These are phyloP conservation scores for Debaryomyces tyrocola DNA, from an alignment of 805 yeast species.

Conservation along the genomic window DNA sequence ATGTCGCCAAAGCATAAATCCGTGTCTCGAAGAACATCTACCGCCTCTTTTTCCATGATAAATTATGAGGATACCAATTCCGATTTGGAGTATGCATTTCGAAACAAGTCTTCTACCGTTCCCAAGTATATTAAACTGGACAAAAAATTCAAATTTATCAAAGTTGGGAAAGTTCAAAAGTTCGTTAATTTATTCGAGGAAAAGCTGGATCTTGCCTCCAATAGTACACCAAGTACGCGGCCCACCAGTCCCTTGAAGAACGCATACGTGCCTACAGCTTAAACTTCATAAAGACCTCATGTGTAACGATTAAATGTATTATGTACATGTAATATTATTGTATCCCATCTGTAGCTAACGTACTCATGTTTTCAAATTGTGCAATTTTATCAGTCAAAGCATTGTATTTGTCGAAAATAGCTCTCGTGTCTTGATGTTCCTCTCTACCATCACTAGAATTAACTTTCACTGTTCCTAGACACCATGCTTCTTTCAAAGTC, in stretches of 20 bases:
- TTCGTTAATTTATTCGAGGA: conserved; percentile 45
- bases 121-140: conserved; percentile 40
- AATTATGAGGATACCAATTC: conserved; percentile 23
- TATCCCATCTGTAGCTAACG: conserved; percentile 1
- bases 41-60: conserved; percentile 22
- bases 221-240: conserved; percentile 3
- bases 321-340: background rate
- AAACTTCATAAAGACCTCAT: background rate
- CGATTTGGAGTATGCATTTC: conserved; percentile 34
- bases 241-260: conserved; percentile 6
- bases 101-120: conserved; percentile 24
- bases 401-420: conserved; percentile 33
- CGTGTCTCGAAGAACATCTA: conserved; percentile 15
- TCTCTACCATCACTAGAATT: conserved; percentile 9
- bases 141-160: conserved; percentile 44
- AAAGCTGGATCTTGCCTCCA: conserved; percentile 16
- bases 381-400: conserved; percentile 31
- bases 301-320: conserved; percentile 2
- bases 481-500: conserved; percentile 56
- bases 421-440: conserved; percentile 21
- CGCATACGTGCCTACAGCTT: too few species aligned
- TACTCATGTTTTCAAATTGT: conserved; percentile 13
- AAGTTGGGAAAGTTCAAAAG: conserved; percentile 47
- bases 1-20: conserved; percentile 15
- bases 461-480: conserved; percentile 52